Percentiles rank a stretch among this genome's conserved stretches.
Evolutionary conservation across 345 rosid genomes (phyloP).

Genomic region (Nephelium lappaceum): DNA sequence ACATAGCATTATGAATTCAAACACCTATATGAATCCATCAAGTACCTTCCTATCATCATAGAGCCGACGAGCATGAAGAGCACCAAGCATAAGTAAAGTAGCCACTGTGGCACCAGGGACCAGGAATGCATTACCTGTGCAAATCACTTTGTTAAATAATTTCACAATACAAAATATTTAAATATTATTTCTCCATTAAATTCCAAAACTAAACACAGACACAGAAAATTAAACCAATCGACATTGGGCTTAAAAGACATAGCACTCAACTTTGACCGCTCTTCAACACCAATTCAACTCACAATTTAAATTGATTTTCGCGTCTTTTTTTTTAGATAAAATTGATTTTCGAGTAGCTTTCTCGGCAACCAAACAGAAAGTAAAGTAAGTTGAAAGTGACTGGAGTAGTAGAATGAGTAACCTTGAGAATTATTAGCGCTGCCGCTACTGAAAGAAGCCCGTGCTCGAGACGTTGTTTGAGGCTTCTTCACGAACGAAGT

Average conservation of each 20-base stretch:
- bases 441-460: slow-evolving; percentile 49
- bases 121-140: slow-evolving; percentile 66
- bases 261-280: not conserved
- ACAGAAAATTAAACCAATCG: not conserved
- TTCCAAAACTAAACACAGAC: not conserved
- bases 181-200: no score
- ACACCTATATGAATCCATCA: not conserved
- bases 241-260: not conserved
- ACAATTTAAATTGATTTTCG: not conserved
- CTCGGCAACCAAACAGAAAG: slow-evolving; percentile 8
- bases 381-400: not conserved
- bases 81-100: slow-evolving; percentile 93
- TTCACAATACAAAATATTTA: not conserved
- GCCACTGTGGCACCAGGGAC: slow-evolving; percentile 93
- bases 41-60: slow-evolving; percentile 86
- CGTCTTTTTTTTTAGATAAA: no score
- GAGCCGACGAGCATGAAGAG: slow-evolving; percentile 90
- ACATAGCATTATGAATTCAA: not conserved
- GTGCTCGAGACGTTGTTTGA: slow-evolving; percentile 40
- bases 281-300: not conserved
- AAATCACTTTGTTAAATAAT: not conserved
- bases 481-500: slow-evolving; percentile 50
- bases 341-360: not conserved
- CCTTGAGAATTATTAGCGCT: slow-evolving; percentile 56
- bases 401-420: slow-evolving; percentile 22